Conservation (phyloP, 2,329 filamentous ascomycete genomes). For the Emergomyces orientalis region DNA sequence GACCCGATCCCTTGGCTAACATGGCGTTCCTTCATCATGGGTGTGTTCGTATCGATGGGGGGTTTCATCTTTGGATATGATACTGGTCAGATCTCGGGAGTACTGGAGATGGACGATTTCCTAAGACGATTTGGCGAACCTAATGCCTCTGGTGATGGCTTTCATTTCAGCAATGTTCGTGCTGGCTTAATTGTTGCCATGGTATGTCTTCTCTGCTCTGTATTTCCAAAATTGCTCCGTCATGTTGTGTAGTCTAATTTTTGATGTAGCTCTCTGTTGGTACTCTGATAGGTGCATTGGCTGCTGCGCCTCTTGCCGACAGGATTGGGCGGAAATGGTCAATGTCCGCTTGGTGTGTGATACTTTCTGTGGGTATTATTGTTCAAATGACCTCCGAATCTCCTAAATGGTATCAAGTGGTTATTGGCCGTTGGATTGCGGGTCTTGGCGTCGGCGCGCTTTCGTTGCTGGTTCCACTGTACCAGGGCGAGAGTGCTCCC, state of each 20-base stretch:
- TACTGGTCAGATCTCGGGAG: constrained; percentile 37
- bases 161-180: constrained; percentile 37
- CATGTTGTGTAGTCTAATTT: background rate
- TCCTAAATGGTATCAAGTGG: constrained; percentile 37
- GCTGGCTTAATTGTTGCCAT: constrained; percentile 39
- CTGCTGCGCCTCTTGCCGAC: constrained; percentile 39
- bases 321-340: constrained; percentile 38
- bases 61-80: constrained; percentile 40
- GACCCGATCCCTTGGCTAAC: constrained; percentile 37
- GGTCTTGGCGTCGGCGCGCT: constrained; percentile 42
- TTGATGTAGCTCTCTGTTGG: constrained; percentile 34
- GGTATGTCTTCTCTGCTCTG: constrained; percentile 21
- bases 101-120: constrained; percentile 41
- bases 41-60: constrained; percentile 40
- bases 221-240: constrained; percentile 11
- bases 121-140: constrained; percentile 33
- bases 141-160: constrained; percentile 23
- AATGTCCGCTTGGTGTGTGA: constrained; percentile 36
- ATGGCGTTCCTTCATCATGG: constrained; percentile 35
- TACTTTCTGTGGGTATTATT: constrained; percentile 40
- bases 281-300: constrained; percentile 32
- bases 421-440: constrained; percentile 39
- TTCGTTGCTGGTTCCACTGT: constrained; percentile 41
- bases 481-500: constrained; percentile 40
- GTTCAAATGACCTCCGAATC: constrained; percentile 36